Evolutionary conservation across 164 flowering plant species (phyloP).

Genomic region (Buxus sempervirens): DNA sequence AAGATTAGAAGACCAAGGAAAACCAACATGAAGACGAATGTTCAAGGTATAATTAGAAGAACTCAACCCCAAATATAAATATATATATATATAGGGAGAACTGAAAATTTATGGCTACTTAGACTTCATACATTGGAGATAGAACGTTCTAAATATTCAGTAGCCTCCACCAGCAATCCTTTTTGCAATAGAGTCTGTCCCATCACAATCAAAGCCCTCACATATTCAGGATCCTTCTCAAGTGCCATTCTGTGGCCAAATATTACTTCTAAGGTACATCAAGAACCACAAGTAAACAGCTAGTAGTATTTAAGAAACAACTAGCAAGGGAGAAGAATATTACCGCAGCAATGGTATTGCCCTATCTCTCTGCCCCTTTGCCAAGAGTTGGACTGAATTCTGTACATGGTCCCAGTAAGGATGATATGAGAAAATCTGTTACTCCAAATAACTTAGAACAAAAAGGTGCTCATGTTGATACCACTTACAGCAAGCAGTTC

Average conservation of each 20-base stretch:
- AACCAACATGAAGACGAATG: neutral
- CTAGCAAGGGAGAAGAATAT: conserved; percentile 1
- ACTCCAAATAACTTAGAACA: neutral
- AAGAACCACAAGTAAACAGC: neutral
- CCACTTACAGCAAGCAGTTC: conserved; percentile 68
- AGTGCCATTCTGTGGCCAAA: conserved; percentile 61
- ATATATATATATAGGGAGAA: neutral
- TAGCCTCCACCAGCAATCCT: conserved; percentile 43
- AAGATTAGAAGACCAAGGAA: conserved; percentile 4
- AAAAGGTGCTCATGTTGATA: neutral
- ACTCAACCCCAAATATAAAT: neutral
- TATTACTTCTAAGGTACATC: conserved; percentile 1
- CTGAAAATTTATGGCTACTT: neutral
- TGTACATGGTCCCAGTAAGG: conserved; percentile 27
- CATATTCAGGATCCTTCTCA: conserved; percentile 69
- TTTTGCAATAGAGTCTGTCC: conserved; percentile 65
- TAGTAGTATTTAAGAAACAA: neutral
- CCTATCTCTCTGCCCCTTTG: conserved; percentile 44
- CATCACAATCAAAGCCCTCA: conserved; percentile 53
- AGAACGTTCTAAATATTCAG: conserved; percentile 58
- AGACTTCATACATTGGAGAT: conserved; percentile 59
- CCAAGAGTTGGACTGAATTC: conserved; percentile 52
- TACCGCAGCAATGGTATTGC: conserved; percentile 67
- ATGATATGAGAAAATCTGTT: conserved; percentile 5
- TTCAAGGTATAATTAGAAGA: neutral